Evolutionary conservation across 2,329 filamentous ascomycete species (phyloP).

Genomic region (Alternaria consortialis): DNA sequence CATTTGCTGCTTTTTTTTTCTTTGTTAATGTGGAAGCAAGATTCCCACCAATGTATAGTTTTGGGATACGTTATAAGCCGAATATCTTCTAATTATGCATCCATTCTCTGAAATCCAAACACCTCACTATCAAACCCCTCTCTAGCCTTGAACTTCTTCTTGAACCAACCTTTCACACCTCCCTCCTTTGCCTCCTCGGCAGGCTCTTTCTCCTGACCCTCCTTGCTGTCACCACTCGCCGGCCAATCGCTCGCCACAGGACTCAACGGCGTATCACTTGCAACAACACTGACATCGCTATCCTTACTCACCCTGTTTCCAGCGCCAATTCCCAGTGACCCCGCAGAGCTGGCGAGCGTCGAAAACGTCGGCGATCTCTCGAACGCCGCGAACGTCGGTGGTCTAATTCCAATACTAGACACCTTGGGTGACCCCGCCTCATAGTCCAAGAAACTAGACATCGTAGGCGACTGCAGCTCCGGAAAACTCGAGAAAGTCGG

Average conservation of each 20-base stretch:
- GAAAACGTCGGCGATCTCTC: not conserved
- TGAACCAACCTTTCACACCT: constrained; percentile 1
- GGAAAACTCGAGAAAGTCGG: not conserved
- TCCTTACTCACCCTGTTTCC: not conserved
- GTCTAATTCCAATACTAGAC: no score
- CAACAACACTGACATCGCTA: not conserved
- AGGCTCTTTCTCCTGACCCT: not conserved
- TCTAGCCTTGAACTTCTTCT: not conserved
- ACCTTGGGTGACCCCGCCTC: not conserved
- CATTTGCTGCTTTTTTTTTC: not conserved
- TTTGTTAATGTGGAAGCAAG: not conserved
- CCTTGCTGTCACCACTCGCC: not conserved
- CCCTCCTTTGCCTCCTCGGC: not conserved
- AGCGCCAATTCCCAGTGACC: not conserved
- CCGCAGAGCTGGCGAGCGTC: not conserved
- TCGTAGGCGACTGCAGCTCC: not conserved
- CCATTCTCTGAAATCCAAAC: not conserved
- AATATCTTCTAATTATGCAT: not conserved
- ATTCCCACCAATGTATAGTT: not conserved
- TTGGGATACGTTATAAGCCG: not conserved
- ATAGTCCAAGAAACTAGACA: not conserved
- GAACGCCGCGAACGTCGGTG: not conserved
- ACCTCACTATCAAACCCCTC: not conserved
- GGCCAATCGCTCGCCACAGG: not conserved
- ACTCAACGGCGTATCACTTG: not conserved